Evolutionary conservation across 73 alveolate species (phyloP).

Genomic region (Strombidium stylifer): DNA sequence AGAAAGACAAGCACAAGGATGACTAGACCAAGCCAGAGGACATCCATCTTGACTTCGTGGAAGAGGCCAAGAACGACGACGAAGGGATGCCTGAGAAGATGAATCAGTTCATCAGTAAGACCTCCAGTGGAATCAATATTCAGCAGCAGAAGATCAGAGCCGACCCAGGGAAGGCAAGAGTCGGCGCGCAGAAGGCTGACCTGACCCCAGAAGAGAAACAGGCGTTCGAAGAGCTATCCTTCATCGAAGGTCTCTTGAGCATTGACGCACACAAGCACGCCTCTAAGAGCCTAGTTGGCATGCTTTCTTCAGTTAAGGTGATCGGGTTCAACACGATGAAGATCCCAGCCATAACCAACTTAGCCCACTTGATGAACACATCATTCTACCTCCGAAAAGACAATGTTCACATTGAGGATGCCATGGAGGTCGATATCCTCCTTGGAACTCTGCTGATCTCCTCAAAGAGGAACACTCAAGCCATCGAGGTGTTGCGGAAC

Average conservation of each 20-base stretch:
- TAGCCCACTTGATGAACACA: slow-evolving; percentile 11
- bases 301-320: background rate
- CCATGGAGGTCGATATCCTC: slow-evolving; percentile 19
- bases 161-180: no score
- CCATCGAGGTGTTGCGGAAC: slow-evolving; percentile 31
- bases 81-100: background rate
- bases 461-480: slow-evolving; percentile 6
- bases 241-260: no score
- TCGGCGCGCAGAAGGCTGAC: no score
- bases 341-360: slow-evolving; percentile 37
- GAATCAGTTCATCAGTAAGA: no score
- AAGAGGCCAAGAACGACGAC: slow-evolving; percentile 28
- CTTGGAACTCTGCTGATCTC: slow-evolving; percentile 29
- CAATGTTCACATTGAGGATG: background rate
- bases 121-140: no score
- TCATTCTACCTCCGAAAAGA: slow-evolving; percentile 10
- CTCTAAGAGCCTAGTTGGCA: background rate
- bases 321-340: slow-evolving; percentile 13
- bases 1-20: background rate
- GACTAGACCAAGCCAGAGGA: slow-evolving; percentile 29
- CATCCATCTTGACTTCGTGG: slow-evolving; percentile 33
- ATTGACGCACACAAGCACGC: background rate
- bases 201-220: no score
- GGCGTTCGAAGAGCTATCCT: no score
- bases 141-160: no score